Percentiles rank a stretch among this genome's conserved stretches.
These are phyloP conservation scores for Boletus rubroflammeus DNA, from an alignment of 768 basidiomycete species.

Conservation along the genomic window DNA sequence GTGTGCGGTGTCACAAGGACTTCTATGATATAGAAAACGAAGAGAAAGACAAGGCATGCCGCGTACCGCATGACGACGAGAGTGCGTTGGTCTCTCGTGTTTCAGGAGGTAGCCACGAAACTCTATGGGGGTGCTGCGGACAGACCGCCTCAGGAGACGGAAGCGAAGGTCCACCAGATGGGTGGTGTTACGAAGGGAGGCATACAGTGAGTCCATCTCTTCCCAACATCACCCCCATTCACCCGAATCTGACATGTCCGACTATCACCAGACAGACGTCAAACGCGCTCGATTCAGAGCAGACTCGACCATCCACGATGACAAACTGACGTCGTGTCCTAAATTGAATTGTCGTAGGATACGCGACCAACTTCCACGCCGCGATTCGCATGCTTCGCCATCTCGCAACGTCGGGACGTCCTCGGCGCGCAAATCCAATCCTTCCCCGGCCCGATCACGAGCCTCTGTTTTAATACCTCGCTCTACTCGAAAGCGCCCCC, in stretches of 20 bases:
- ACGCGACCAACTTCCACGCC: conserved; percentile 18
- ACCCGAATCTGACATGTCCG: background rate
- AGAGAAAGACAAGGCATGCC: conserved; percentile 56
- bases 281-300: conserved; percentile 78
- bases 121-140: conserved; percentile 73
- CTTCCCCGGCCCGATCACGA: conserved; percentile 24
- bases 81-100: conserved; percentile 71
- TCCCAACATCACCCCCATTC: background rate
- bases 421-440: conserved; percentile 22
- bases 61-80: conserved; percentile 76
- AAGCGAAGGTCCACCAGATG: conserved; percentile 79
- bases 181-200: conserved; percentile 83
- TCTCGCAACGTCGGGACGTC: conserved; percentile 4
- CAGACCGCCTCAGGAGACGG: conserved; percentile 71
- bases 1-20: conserved; percentile 67
- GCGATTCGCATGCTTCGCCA: background rate
- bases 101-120: conserved; percentile 41
- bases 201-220: conserved; percentile 49
- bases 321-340: conserved; percentile 64
- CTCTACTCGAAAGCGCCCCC: conserved; percentile 24
- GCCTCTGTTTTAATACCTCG: conserved; percentile 4
- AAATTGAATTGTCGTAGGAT: conserved; percentile 51
- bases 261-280: conserved; percentile 50
- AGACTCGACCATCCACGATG: conserved; percentile 61
- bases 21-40: conserved; percentile 72